Evolutionary conservation across 2,329 filamentous ascomycete genomes (phyloP).

Genomic region (Pseudogymnoascus sp.): DNA sequence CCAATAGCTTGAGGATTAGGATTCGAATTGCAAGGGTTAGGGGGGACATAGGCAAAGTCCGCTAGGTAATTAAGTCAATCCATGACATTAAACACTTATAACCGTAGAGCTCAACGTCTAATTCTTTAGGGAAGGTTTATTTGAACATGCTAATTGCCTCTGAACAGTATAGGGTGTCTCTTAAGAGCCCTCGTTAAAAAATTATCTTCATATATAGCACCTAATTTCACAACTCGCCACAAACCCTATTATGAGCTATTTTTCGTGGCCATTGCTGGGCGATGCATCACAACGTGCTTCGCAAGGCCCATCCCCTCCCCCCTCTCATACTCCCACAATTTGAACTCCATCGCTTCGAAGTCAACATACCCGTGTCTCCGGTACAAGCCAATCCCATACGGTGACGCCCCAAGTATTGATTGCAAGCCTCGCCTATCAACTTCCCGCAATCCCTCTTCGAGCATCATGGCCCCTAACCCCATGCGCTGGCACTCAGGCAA

Average conservation of each 20-base stretch:
- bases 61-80: no score
- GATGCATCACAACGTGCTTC: conserved; percentile 18
- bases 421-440: conserved; percentile 18
- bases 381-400: conserved; percentile 20
- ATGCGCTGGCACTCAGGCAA: conserved; percentile 17
- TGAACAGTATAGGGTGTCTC: neutral
- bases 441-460: conserved; percentile 16
- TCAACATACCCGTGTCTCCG: conserved; percentile 20
- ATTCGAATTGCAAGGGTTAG: no score
- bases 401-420: conserved; percentile 22
- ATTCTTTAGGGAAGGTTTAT: no score
- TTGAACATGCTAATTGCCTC: neutral
- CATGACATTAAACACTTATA: no score
- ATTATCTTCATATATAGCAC: neutral
- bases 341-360: conserved; percentile 16
- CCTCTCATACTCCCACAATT: conserved; percentile 22
- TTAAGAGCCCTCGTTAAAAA: neutral
- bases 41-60: no score
- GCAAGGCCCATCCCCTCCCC: conserved; percentile 17
- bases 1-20: no score
- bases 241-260: neutral
- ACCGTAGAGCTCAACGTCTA: no score
- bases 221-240: neutral
- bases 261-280: conserved; percentile 10
- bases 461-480: conserved; percentile 20